phyloP scores from a whole-genome alignment of 2,329 filamentous ascomycete species.

The Drechslerella coelobrocha region DNA sequence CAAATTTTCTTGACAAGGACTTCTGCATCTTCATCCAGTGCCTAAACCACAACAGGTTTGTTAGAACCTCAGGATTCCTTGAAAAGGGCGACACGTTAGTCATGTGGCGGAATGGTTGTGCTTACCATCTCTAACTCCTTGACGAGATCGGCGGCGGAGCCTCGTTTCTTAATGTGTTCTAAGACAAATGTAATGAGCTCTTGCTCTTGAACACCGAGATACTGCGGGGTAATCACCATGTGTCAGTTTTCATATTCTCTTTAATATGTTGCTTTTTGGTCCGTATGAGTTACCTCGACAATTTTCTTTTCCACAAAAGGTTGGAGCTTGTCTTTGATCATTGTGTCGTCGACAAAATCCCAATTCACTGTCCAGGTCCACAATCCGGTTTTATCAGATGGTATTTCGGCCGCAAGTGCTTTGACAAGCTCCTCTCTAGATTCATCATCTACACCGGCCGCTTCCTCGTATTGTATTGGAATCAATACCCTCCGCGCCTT shows the following conservation, averaged over 20 bases:
- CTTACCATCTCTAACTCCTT: constrained; percentile 83
- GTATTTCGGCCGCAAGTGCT: constrained; percentile 86
- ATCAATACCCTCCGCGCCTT: constrained; percentile 76
- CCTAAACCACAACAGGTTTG: constrained; percentile 61
- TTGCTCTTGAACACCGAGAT: constrained; percentile 93
- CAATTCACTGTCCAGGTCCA: constrained; percentile 95
- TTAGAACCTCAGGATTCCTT: not conserved
- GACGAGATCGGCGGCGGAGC: constrained; percentile 77
- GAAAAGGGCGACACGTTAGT: constrained; percentile 52
- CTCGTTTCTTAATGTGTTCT: constrained; percentile 78
- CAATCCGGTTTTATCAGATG: constrained; percentile 80
- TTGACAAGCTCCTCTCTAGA: constrained; percentile 75
- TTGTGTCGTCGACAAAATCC: constrained; percentile 82
- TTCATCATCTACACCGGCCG: constrained; percentile 80
- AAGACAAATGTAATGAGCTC: constrained; percentile 92
- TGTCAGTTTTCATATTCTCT: not conserved
- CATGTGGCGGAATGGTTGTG: constrained; percentile 53
- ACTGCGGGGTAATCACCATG: constrained; percentile 58
- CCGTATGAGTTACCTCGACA: constrained; percentile 66
- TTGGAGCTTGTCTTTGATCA: constrained; percentile 83
- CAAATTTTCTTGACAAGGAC: constrained; percentile 94
- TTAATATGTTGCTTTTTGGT: not conserved
- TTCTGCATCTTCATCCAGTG: constrained; percentile 92
- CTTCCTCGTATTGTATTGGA: constrained; percentile 80
- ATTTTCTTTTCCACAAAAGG: constrained; percentile 99